phyloP scores from a whole-genome alignment of 73 alveolate genomes.

The Urostyla sp. region DNA sequence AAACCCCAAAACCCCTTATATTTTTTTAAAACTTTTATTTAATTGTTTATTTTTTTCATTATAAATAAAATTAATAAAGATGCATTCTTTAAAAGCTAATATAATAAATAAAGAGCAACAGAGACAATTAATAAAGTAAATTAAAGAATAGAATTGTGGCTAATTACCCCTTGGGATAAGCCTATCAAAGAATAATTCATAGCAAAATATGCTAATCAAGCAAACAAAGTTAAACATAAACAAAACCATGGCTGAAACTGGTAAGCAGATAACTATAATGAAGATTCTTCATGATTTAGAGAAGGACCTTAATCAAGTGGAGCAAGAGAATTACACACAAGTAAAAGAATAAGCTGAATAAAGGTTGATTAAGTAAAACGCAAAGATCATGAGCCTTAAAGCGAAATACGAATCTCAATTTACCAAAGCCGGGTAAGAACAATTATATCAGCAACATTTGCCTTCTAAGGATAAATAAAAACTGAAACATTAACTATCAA shows the following conservation, averaged over 20 bases:
- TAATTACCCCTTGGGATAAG: neutral
- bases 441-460: neutral
- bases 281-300: constrained; percentile 40
- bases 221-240: neutral
- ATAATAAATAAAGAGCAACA: constrained; percentile 8
- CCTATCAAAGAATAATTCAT: neutral
- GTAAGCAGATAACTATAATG: constrained; percentile 21
- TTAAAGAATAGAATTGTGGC: neutral
- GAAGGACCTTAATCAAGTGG: constrained; percentile 31
- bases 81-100: constrained; percentile 26
- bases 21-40: neutral
- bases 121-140: neutral
- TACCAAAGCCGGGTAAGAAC: neutral
- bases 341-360: constrained; percentile 43
- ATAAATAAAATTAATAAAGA: neutral
- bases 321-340: constrained; percentile 16
- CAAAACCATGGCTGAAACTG: constrained; percentile 25
- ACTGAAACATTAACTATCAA: too few relatives aligned
- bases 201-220: constrained; percentile 2
- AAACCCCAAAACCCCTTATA: too few relatives aligned
- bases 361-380: constrained; percentile 20
- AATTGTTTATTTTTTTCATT: neutral
- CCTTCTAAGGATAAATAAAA: constrained; percentile 15
- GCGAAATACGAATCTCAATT: neutral
- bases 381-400: neutral